Percentiles rank a stretch among this genome's conserved stretches.
Evolutionary conservation across 176 grass and related monocot genomes (phyloP).

Genomic region (Juncus effusus): DNA sequence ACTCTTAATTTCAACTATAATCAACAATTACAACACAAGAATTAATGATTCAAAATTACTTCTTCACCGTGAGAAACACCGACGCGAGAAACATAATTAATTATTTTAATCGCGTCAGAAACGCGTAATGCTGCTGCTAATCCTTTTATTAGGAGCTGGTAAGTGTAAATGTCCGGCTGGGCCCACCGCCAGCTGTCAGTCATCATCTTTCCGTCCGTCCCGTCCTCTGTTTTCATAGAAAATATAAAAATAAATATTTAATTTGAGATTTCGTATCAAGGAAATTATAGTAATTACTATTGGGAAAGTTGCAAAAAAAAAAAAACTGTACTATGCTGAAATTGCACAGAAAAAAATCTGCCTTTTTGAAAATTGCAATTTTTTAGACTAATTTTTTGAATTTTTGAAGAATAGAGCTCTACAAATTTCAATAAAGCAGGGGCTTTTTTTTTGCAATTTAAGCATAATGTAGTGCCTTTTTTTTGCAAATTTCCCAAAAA

Average conservation of each 20-base stretch:
- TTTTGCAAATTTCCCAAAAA: not conserved
- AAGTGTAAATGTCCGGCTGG: conserved; percentile 60
- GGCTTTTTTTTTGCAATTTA: no score
- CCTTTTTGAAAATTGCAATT: no score
- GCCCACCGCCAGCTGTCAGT: conserved; percentile 53
- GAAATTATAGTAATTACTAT: not conserved
- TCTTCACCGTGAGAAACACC: conserved; percentile 52
- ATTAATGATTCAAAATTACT: conserved; percentile 11
- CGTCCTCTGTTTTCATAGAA: conserved; percentile 30
- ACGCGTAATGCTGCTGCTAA: conserved; percentile 51
- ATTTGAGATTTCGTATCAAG: not conserved
- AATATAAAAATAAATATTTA: not conserved
- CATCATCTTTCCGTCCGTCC: conserved; percentile 9
- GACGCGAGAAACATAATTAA: conserved; percentile 49
- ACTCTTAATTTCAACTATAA: no score
- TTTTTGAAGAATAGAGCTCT: no score
- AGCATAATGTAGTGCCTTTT: no score
- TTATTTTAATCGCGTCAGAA: conserved; percentile 55
- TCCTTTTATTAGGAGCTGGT: conserved; percentile 52
- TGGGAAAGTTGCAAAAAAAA: no score
- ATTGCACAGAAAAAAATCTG: no score
- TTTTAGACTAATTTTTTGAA: no score
- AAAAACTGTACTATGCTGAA: no score
- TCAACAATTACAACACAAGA: no score
- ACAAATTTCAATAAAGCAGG: no score